These are phyloP conservation scores for Lithohypha guttulata DNA, from an alignment of 2,329 filamentous ascomycete genomes.

Conservation along the genomic window DNA sequence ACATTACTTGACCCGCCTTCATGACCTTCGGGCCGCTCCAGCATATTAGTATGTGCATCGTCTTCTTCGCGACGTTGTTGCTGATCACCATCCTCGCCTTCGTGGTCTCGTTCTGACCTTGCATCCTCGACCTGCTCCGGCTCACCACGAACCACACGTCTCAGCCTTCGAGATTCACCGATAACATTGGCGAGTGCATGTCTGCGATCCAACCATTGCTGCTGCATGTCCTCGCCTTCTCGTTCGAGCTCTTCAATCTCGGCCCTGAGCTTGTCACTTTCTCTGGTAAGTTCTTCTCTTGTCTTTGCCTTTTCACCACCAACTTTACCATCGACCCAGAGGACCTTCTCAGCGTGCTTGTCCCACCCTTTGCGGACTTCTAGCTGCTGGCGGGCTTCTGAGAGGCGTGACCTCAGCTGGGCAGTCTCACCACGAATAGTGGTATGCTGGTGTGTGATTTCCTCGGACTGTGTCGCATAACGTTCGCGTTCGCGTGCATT, in stretches of 20 bases:
- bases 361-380: conserved; percentile 77
- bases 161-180: conserved; percentile 77
- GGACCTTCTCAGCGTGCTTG: conserved; percentile 72
- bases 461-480: conserved; percentile 68
- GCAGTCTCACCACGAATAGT: conserved; percentile 65
- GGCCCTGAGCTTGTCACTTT: conserved; percentile 69
- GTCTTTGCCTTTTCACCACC: conserved; percentile 67
- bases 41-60: conserved; percentile 46
- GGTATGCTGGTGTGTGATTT: conserved; percentile 68
- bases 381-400: conserved; percentile 63
- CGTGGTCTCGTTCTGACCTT: conserved; percentile 67
- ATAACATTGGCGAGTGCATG: conserved; percentile 84
- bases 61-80: conserved; percentile 32
- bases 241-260: conserved; percentile 81
- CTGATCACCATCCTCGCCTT: conserved; percentile 60
- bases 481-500: conserved; percentile 74
- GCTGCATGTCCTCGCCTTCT: conserved; percentile 70
- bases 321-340: conserved; percentile 31
- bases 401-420: conserved; percentile 61
- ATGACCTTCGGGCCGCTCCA: conserved; percentile 26
- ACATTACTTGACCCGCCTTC: conserved; percentile 34
- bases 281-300: conserved; percentile 69
- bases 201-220: conserved; percentile 72
- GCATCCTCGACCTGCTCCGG: conserved; percentile 38
- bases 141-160: conserved; percentile 80